phyloP scores from a whole-genome alignment of 169 alveolate species.

The Babesia bovis region DNA sequence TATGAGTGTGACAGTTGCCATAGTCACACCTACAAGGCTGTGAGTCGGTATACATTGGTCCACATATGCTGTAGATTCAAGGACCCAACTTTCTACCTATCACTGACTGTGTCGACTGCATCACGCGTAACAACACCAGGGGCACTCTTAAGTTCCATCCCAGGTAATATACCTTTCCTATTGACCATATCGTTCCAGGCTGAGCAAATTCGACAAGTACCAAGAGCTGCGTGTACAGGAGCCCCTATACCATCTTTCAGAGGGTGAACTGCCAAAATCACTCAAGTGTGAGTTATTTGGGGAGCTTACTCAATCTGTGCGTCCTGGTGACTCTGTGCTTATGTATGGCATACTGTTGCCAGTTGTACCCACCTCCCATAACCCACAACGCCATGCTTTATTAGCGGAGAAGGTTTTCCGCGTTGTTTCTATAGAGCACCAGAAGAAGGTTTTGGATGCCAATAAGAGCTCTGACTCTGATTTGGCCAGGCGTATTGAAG shows the following conservation, averaged over 20 bases:
- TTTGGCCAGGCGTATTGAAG: constrained; percentile 69
- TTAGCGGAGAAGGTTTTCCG: constrained; percentile 84
- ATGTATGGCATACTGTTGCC: constrained; percentile 89
- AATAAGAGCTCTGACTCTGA: constrained; percentile 40
- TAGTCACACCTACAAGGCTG: constrained; percentile 79
- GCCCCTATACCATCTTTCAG: constrained; percentile 90
- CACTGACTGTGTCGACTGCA: constrained; percentile 88
- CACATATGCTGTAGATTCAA: constrained; percentile 75
- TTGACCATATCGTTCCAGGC: too few relatives aligned
- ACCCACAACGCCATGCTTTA: constrained; percentile 67
- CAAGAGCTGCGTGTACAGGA: constrained; percentile 94
- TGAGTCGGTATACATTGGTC: not conserved
- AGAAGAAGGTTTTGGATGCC: constrained; percentile 83
- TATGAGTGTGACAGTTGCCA: constrained; percentile 96
- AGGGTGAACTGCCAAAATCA: constrained; percentile 93
- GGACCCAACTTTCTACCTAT: constrained; percentile 88
- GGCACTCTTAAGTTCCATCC: constrained; percentile 83
- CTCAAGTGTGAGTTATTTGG: constrained; percentile 88
- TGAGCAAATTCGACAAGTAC: constrained; percentile 86
- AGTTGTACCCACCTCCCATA: constrained; percentile 75
- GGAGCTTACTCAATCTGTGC: constrained; percentile 56
- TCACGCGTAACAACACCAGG: constrained; percentile 81
- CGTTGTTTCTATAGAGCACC: constrained; percentile 78
- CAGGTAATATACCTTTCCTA: too few relatives aligned
- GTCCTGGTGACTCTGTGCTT: constrained; percentile 78